phyloP scores from a whole-genome alignment of 83 land plant species.

The Picea abies region DNA sequence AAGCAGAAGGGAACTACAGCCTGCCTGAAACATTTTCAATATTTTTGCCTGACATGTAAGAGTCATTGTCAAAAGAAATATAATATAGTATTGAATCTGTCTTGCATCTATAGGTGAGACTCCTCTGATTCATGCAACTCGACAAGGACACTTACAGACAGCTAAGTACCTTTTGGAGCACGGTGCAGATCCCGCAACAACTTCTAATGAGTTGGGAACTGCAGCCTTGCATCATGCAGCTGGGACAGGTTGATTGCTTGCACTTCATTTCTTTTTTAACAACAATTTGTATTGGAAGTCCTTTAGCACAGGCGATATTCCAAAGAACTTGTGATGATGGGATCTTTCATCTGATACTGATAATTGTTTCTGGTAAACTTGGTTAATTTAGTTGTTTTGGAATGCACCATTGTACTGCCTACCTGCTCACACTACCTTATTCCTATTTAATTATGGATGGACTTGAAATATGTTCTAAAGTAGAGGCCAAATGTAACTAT shows the following conservation, averaged over 20 bases:
- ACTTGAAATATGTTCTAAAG: background rate
- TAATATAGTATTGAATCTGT: background rate
- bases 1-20: no score
- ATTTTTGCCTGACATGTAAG: no score
- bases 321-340: background rate
- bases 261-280: background rate
- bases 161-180: constrained; percentile 75
- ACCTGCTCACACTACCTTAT: no score
- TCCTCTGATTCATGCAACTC: constrained; percentile 92
- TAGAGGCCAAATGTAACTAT: background rate
- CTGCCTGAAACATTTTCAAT: no score
- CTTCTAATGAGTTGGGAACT: constrained; percentile 76
- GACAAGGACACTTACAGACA: constrained; percentile 80
- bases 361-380: background rate
- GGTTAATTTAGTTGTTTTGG: background rate
- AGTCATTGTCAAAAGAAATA: no score
- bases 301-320: background rate
- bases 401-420: background rate
- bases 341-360: background rate
- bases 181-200: constrained; percentile 77
- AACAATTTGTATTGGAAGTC: background rate
- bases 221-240: constrained; percentile 97
- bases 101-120: constrained; percentile 80
- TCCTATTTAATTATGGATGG: background rate
- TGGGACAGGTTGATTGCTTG: constrained; percentile 67